These are phyloP conservation scores for Pseudopediastrum boryanum DNA, from an alignment of 139 green algal genomes.

Conservation along the genomic window DNA sequence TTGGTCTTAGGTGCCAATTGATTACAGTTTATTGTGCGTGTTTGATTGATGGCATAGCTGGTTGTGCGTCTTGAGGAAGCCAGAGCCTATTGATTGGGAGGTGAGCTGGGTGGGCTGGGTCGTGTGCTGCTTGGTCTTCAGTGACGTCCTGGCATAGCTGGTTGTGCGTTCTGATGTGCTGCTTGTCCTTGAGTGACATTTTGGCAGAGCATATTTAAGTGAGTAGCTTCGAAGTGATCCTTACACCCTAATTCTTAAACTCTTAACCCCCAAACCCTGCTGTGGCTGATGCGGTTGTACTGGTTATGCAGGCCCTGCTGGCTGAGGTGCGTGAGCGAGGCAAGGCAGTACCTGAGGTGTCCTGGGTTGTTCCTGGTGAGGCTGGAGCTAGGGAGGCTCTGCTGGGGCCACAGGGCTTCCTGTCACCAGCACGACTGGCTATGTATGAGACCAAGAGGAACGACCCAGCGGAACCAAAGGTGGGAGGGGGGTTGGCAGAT, in stretches of 20 bases:
- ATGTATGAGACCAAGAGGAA: constrained; percentile 87
- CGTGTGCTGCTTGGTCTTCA: too few species aligned
- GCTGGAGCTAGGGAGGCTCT: constrained; percentile 36
- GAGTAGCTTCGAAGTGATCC: too few species aligned
- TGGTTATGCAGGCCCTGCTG: constrained; percentile 66
- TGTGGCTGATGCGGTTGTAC: constrained; percentile 68
- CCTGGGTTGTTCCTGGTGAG: constrained; percentile 83
- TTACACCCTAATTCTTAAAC: too few species aligned
- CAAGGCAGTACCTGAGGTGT: constrained; percentile 84
- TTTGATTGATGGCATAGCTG: too few species aligned
- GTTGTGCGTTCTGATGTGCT: too few species aligned
- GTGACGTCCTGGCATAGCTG: too few species aligned
- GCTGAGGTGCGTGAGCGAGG: constrained; percentile 62
- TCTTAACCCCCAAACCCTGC: too few species aligned
- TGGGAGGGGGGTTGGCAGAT: neutral
- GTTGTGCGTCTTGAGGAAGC: too few species aligned
- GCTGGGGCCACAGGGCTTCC: constrained; percentile 64
- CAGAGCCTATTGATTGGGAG: constrained; percentile 2
- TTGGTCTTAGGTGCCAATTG: too few species aligned
- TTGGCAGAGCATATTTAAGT: too few species aligned
- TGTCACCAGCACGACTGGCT: constrained; percentile 69
- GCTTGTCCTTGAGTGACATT: too few species aligned
- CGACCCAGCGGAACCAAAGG: constrained; percentile 64
- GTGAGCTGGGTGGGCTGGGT: neutral
- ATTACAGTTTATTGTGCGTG: too few species aligned